These are phyloP conservation scores for Paramecium bursaria DNA, from an alignment of 73 alveolate genomes.

Conservation along the genomic window DNA sequence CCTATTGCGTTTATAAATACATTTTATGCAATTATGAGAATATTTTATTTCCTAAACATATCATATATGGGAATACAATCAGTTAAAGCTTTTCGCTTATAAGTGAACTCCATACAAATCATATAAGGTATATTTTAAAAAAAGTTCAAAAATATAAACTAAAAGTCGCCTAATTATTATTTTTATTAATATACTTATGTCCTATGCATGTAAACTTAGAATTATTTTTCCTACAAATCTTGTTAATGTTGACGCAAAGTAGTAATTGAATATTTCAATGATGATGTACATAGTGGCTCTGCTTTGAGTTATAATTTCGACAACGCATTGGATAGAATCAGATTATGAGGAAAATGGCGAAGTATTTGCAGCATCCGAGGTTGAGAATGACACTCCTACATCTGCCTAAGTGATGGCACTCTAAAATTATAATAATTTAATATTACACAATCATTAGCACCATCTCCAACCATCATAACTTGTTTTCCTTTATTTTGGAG, in stretches of 20 bases:
- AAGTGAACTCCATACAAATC: background rate
- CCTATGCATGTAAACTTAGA: background rate
- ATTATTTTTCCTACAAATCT: background rate
- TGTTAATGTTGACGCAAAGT: background rate
- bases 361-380: constrained; percentile 63
- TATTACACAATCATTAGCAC: constrained; percentile 65
- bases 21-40: background rate
- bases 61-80: constrained; percentile 27
- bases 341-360: constrained; percentile 56
- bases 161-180: constrained; percentile 14
- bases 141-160: background rate
- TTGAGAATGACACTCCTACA: constrained; percentile 61
- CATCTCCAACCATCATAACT: constrained; percentile 69
- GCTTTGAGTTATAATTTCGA: constrained; percentile 32
- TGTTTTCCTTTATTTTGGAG: constrained; percentile 35
- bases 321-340: constrained; percentile 59
- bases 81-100: background rate
- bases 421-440: background rate
- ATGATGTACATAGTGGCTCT: constrained; percentile 56
- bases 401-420: constrained; percentile 47
- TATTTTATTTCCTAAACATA: background rate
- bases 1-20: constrained; percentile 28
- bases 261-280: constrained; percentile 56
- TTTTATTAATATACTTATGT: background rate
- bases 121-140: background rate